Conservation (phyloP, 352 stramenopile genomes). For the Phytophthora podocarpi region DNA sequence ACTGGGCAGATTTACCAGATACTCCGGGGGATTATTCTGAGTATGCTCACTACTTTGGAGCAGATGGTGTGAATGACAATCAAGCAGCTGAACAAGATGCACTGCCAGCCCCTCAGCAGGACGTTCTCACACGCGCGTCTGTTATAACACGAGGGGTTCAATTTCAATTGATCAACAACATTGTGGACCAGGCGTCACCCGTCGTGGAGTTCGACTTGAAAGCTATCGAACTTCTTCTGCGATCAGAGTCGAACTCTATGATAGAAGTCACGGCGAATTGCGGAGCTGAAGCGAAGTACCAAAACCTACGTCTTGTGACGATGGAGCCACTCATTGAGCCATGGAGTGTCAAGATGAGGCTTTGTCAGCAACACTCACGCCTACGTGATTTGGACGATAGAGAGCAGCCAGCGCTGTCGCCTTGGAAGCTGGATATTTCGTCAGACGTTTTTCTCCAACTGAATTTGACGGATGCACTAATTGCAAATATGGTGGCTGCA, state of each 20-base stretch:
- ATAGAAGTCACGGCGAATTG: conserved; percentile 47
- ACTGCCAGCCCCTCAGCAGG: conserved; percentile 2
- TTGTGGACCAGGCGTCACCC: conserved; percentile 79
- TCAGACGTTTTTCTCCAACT: conserved; percentile 70
- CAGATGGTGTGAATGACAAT: conserved; percentile 11
- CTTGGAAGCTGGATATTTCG: conserved; percentile 66
- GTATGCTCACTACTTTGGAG: conserved; percentile 46
- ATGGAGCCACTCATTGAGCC: conserved; percentile 85
- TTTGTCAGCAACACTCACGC: conserved; percentile 39
- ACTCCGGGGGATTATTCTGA: conserved; percentile 31
- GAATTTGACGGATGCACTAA: conserved; percentile 84
- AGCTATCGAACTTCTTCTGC: conserved; percentile 38
- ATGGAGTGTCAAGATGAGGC: conserved; percentile 58
- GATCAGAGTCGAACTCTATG: conserved; percentile 39
- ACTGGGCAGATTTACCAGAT: conserved; percentile 49
- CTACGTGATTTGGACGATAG: conserved; percentile 24
- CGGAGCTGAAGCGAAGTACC: conserved; percentile 77
- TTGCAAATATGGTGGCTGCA: conserved; percentile 79
- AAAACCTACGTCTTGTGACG: conserved; percentile 82
- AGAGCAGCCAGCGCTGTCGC: conserved; percentile 18
- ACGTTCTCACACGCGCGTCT: conserved; percentile 39
- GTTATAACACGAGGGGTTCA: conserved; percentile 48
- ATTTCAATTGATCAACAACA: conserved; percentile 84
- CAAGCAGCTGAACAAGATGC: conserved; percentile 9
- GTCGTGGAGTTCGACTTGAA: conserved; percentile 71